Conservation (phyloP, 208 protist species). For the Leishmania braziliensis region DNA sequence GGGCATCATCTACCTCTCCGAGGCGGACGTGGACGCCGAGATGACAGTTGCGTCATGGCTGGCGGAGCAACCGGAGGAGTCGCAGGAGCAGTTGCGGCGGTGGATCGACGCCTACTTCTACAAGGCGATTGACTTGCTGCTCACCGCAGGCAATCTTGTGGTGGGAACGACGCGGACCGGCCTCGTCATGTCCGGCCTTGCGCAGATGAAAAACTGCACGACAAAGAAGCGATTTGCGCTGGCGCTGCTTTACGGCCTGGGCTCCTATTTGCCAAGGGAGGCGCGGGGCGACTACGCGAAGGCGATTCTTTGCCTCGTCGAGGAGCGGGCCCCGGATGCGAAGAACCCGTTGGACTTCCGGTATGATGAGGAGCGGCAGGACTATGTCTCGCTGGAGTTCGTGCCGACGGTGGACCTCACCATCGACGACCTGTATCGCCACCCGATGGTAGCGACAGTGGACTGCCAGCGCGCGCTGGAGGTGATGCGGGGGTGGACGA, state of each 20-base stretch:
- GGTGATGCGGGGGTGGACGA: slow-evolving; percentile 94
- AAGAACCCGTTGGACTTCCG: slow-evolving; percentile 90
- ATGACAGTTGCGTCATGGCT: slow-evolving; percentile 94
- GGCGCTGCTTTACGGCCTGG: slow-evolving; percentile 94
- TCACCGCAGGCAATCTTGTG: slow-evolving; percentile 71
- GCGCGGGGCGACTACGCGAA: slow-evolving; percentile 87
- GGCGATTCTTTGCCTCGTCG: slow-evolving; percentile 88
- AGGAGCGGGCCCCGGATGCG: slow-evolving; percentile 80
- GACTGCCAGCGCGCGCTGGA: slow-evolving; percentile 93
- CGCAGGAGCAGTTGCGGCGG: slow-evolving; percentile 49
- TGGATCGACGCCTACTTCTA: slow-evolving; percentile 96
- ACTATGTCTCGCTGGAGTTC: slow-evolving; percentile 81
- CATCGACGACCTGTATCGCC: slow-evolving; percentile 83
- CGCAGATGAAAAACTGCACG: slow-evolving; percentile 83
- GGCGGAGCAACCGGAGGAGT: slow-evolving; percentile 76
- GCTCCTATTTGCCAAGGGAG: slow-evolving; percentile 89
- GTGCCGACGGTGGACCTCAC: slow-evolving; percentile 65
- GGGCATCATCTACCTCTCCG: slow-evolving; percentile 98
- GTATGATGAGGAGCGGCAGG: slow-evolving; percentile 67
- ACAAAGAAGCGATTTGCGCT: slow-evolving; percentile 92
- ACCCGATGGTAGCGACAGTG: slow-evolving; percentile 93
- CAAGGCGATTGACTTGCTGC: slow-evolving; percentile 88
- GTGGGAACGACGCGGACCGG: slow-evolving; percentile 94
- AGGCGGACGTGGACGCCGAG: slow-evolving; percentile 95
- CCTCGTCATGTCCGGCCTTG: slow-evolving; percentile 94